A percentile compares a stretch with the other conserved stretches of the same genome.
Conservation (phyloP, 2,329 filamentous ascomycete species). For the Colletotrichum liaoningense region DNA sequence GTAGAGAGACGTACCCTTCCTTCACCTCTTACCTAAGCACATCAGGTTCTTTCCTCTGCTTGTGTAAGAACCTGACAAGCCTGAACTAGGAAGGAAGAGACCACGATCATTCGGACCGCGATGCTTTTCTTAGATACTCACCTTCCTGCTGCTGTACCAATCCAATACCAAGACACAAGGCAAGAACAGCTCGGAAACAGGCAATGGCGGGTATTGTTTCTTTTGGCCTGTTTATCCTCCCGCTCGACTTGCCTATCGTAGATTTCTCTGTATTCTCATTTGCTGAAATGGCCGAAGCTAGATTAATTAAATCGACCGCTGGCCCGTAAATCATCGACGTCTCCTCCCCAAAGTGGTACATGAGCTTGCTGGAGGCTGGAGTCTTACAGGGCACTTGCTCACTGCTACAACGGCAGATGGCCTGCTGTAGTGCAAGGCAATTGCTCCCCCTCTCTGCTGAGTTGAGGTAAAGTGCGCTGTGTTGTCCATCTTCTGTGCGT, state of each 20-base stretch:
- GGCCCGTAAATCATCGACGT: constrained; percentile 6
- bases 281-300: constrained; percentile 13
- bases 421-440: background rate
- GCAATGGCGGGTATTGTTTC: constrained; percentile 25
- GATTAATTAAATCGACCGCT: constrained; percentile 24
- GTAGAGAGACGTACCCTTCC: background rate
- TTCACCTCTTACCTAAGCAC: background rate
- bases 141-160: background rate
- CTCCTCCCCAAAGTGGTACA: constrained; percentile 26
- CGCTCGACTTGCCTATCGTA: constrained; percentile 18
- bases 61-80: no score
- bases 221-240: background rate
- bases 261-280: constrained; percentile 17
- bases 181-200: background rate
- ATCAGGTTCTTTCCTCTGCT: no score
- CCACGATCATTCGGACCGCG: background rate
- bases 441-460: background rate
- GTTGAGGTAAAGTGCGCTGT: background rate
- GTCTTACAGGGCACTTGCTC: constrained; percentile 18
- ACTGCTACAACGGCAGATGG: background rate
- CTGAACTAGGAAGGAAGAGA: background rate
- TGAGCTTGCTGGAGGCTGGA: constrained; percentile 9
- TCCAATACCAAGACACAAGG: background rate
- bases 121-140: constrained; percentile 1
- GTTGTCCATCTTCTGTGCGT: background rate